phyloP scores from a whole-genome alignment of 106 monocot genomes.

The Phalaenopsis equestris region DNA sequence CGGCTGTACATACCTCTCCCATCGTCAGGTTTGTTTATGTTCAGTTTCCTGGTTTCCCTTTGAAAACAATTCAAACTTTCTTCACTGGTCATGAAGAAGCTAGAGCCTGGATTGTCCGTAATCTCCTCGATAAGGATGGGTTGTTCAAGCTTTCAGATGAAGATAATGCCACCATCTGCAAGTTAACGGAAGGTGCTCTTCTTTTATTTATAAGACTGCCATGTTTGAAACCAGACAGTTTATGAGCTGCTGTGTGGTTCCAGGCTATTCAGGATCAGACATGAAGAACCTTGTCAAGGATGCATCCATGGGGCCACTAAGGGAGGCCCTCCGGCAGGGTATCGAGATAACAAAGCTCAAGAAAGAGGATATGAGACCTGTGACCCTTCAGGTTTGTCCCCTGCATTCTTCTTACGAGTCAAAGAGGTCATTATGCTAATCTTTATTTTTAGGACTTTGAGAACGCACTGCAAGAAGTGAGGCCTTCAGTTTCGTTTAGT shows the following conservation, averaged over 20 bases:
- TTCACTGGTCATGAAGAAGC: constrained; percentile 57
- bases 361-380: constrained; percentile 78
- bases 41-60: constrained; percentile 7
- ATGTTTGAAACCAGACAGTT: not conserved
- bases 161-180: constrained; percentile 64
- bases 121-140: constrained; percentile 91
- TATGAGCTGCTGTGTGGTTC: not conserved
- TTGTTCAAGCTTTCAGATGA: constrained; percentile 84
- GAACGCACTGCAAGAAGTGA: constrained; percentile 72
- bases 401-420: not conserved
- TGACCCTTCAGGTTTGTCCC: constrained; percentile 46
- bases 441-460: constrained; percentile 64
- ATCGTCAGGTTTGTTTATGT: constrained; percentile 50
- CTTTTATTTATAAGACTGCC: not conserved
- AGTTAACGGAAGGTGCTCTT: constrained; percentile 69
- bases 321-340: constrained; percentile 75
- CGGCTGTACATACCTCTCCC: constrained; percentile 98
- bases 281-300: constrained; percentile 99
- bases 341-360: constrained; percentile 67
- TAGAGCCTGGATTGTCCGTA: constrained; percentile 78
- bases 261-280: constrained; percentile 94
- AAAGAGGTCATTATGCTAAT: no score
- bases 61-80: not conserved
- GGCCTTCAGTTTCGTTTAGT: constrained; percentile 71
- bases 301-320: constrained; percentile 94